Evolutionary conservation across 495 filamentous ascomycete genomes (phyloP), one percentile per base, ranked within the genome.

Genomic region (Cudoniella acicularis): DNA sequence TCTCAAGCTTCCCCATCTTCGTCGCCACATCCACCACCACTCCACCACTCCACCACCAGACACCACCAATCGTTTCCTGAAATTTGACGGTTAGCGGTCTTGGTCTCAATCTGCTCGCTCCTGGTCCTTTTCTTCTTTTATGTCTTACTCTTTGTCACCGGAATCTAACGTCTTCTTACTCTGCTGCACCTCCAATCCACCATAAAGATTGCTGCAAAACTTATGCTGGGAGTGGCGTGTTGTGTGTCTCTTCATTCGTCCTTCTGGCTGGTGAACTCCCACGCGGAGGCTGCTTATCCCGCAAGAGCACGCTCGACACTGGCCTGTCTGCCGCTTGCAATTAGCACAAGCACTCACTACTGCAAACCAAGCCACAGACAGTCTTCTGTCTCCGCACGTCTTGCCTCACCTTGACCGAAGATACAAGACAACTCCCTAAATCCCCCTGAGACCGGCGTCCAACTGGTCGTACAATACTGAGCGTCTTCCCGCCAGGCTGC

Each of bases 41-140:
- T n/a, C n/a, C n/a, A n/a, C n/a, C n/a, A n/a, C n/a, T n/a, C n/a
- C n/a, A n/a, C n/a, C n/a, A n/a, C n/a, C n/a, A n/a, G n/a, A n/a
- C 43, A 30, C 17, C 41, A 47, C 22, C 17, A 17, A 61, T 61
- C 66, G 70, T 70, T 69, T 66, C 49, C 48, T 69, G 49, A 57
- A 62, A 54, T 41, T 64, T 66, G 58, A 54, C 11, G 48, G 3
- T 10, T 50, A 21, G 48, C 22, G 10, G 4, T 3, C 21, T 20
- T 26, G 23, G 8, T 50, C 23, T 23, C 10, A 24, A 50, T 26
- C 21, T 3, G 8, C 9, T n/a, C 20, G 8, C 13, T 21, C 43
- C 17, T 8, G 43, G 8, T 3, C 20, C 10, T 60, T 59, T 60
- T 48, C 59, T 62, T 43, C 63, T 68, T 62, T 63, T 64, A 52